Evolutionary conservation across 2,329 filamentous ascomycete species (phyloP).

Genomic region (Fusarium sp.): DNA sequence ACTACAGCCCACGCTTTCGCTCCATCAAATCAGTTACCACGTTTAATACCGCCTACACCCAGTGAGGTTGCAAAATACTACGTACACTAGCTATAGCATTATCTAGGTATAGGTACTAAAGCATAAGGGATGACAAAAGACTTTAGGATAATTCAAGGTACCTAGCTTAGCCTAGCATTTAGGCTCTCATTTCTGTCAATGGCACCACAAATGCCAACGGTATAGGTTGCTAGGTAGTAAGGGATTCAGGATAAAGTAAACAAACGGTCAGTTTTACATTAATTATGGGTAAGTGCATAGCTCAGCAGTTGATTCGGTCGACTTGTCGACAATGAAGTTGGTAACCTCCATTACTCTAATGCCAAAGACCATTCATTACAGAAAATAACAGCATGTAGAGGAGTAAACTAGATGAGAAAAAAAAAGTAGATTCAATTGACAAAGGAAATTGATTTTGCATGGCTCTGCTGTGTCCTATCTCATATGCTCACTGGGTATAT

Average conservation of each 20-base stretch:
- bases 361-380: not conserved
- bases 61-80: too few species aligned
- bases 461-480: conserved; percentile 1
- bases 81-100: too few species aligned
- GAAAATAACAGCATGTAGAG: not conserved
- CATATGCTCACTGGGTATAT: conserved; percentile 21
- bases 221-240: too few species aligned
- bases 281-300: not conserved
- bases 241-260: too few species aligned
- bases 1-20: not conserved
- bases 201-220: too few species aligned
- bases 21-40: not conserved
- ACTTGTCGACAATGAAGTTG: not conserved
- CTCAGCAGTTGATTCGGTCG: not conserved
- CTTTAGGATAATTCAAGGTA: too few species aligned
- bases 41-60: too few species aligned
- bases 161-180: too few species aligned
- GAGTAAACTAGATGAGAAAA: not conserved
- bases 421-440: not conserved
- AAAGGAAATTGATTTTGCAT: conserved; percentile 15
- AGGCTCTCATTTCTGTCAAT: too few species aligned
- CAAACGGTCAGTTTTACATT: too few species aligned
- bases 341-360: not conserved
- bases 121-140: too few species aligned
- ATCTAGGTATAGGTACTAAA: too few species aligned